phyloP scores from a whole-genome alignment of 2,329 filamentous ascomycete genomes.

The Xylariaceae sp. region DNA sequence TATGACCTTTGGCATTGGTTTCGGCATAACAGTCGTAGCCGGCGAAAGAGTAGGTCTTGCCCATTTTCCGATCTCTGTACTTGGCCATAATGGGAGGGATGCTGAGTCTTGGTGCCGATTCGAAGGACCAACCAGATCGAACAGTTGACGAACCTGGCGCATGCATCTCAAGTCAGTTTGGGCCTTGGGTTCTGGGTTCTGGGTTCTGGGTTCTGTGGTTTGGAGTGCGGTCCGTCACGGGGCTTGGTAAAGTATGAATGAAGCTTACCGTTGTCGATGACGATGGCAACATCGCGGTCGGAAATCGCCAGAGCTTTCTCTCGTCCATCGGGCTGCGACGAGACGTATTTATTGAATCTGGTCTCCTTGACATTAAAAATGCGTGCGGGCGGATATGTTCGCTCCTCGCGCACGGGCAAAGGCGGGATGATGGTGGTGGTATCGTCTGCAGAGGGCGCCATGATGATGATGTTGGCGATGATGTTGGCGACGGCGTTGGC shows the following conservation, averaged over 20 bases:
- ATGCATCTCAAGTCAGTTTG: conserved; percentile 12
- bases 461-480: conserved; percentile 24
- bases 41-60: conserved; percentile 86
- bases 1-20: conserved; percentile 83
- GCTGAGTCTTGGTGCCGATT: conserved; percentile 69
- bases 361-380: conserved; percentile 59
- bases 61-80: conserved; percentile 89
- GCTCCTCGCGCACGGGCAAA: conserved; percentile 37
- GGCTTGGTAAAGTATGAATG: background rate
- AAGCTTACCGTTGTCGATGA: conserved; percentile 86
- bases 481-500: background rate
- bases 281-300: conserved; percentile 65
- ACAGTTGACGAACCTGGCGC: conserved; percentile 72
- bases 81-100: conserved; percentile 89
- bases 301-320: conserved; percentile 55
- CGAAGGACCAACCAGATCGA: conserved; percentile 94
- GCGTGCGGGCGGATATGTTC: conserved; percentile 47
- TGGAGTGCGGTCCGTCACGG: background rate
- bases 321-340: conserved; percentile 61
- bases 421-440: conserved; percentile 36
- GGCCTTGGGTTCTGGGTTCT: background rate
- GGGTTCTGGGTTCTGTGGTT: background rate
- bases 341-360: conserved; percentile 51
- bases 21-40: conserved; percentile 92
- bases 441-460: conserved; percentile 51